phyloP scores from a whole-genome alignment of 768 basidiomycete species.

The Auricularia cornea region DNA sequence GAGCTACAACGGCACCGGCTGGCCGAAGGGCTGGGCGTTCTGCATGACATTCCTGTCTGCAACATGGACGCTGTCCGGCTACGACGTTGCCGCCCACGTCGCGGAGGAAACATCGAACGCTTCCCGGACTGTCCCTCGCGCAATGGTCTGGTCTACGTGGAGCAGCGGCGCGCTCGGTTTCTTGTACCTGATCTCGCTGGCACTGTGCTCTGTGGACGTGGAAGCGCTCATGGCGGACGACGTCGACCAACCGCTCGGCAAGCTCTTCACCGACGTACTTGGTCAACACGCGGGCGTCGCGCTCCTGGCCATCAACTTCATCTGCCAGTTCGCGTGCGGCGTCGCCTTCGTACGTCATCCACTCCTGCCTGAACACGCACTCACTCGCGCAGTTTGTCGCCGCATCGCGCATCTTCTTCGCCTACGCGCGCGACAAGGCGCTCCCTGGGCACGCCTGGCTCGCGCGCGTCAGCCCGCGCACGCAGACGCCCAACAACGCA shows the following conservation, averaged over 20 bases:
- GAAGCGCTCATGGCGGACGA: neutral
- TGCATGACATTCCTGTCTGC: slow-evolving; percentile 1
- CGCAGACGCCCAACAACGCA: neutral
- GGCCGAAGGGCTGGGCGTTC: neutral
- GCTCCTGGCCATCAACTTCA: neutral
- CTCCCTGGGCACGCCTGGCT: neutral
- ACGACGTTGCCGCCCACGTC: neutral
- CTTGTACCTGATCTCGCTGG: neutral
- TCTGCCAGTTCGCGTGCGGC: neutral
- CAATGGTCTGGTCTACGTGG: neutral
- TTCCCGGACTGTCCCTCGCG: neutral
- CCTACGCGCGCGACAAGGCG: slow-evolving; percentile 1
- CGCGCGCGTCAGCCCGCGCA: neutral
- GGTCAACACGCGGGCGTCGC: neutral
- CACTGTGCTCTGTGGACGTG: neutral
- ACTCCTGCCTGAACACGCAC: neutral
- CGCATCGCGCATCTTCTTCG: neutral
- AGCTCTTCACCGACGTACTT: neutral
- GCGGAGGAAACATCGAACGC: neutral
- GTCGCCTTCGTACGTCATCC: neutral
- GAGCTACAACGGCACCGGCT: neutral
- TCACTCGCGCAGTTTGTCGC: neutral
- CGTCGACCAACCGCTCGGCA: neutral
- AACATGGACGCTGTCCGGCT: neutral
- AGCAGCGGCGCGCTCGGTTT: neutral